Base-by-base conservation (phyloP, 2,329 filamentous ascomycete genomes). In the Xylaria sp. region DNA sequence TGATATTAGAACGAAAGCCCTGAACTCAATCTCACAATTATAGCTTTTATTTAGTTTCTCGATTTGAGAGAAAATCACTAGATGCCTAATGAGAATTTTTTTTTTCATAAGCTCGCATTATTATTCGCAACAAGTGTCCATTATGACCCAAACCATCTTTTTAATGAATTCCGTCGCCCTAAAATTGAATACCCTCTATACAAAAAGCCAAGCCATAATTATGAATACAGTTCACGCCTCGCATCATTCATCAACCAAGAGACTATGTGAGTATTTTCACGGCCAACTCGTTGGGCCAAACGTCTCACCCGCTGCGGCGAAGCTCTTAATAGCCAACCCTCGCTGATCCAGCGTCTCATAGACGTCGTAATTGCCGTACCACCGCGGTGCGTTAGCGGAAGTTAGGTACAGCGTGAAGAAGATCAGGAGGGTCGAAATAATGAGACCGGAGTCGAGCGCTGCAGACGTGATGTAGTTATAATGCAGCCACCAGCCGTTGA, bases 391-490 rank as follows among this genome's bases (percentile, higher is more conserved):
- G 2, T 77, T 74, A 9, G 84, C 83, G 39, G 83, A 81, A 2
- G 89, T 89, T 71, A 93, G 77, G 64, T 89, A 87, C 32, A 93
- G 80, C 0, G 88, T 85, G 72, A 92, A 87, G 81, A 93, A 92
- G 65, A 93, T 90, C 65, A 93, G 77, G 41, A 93, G 85, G 0
- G 90, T 90, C 39, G 85, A 86, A 23, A 93, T 77, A 13, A 90
- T 87, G 5, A 92, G 83, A 5, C 91, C 91, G 57, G 86, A 87
- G 77, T 93, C 91, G 43, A 93, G 81, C 1, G 89, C 91, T 0
- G 91, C 91, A 23, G 90, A 92, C 0, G 90, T 88, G 75, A 93
- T 85, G 77, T 93, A 93, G 81, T 93, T 93, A 81, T 92, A 93
- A 78, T 90, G 88, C 78, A 91, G 82, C 91, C 91, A 93, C 91